Conservation (phyloP, 164 flowering plant genomes). For the Piper betle region DNA sequence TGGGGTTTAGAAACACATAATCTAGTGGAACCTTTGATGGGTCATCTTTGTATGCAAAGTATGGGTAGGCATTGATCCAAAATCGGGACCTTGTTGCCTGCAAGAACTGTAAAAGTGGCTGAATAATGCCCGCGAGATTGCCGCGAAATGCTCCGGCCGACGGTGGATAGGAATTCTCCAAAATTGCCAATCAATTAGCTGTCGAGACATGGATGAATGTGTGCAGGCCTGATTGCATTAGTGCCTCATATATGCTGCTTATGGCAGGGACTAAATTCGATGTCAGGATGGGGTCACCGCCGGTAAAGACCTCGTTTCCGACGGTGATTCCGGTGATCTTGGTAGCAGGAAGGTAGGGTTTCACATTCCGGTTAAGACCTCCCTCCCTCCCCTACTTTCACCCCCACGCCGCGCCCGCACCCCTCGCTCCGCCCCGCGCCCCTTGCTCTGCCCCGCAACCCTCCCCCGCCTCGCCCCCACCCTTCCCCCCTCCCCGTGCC, state of each 20-base stretch:
- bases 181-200: conserved; percentile 49
- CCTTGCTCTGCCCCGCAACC: too few species aligned
- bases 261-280: conserved; percentile 54
- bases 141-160: conserved; percentile 26
- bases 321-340: conserved; percentile 71
- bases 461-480: too few species aligned
- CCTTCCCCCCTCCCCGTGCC: too few species aligned
- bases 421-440: too few species aligned
- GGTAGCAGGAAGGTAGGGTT: conserved; percentile 70
- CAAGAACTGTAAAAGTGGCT: conserved; percentile 45
- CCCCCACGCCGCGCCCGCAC: too few species aligned
- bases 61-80: conserved; percentile 96
- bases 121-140: conserved; percentile 37
- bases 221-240: conserved; percentile 46
- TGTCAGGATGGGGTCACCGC: conserved; percentile 29
- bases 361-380: too few species aligned
- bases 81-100: conserved; percentile 51
- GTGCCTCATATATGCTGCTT: conserved; percentile 42
- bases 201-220: conserved; percentile 58
- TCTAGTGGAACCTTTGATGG: conserved; percentile 12
- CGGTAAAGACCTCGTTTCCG: conserved; percentile 74
- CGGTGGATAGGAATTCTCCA: conserved; percentile 45
- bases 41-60: conserved; percentile 67
- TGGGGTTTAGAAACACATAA: conserved; percentile 62
- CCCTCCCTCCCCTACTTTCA: too few species aligned